phyloP scores from a whole-genome alignment of 148 eudicot species.

The Nepenthes gracilis region DNA sequence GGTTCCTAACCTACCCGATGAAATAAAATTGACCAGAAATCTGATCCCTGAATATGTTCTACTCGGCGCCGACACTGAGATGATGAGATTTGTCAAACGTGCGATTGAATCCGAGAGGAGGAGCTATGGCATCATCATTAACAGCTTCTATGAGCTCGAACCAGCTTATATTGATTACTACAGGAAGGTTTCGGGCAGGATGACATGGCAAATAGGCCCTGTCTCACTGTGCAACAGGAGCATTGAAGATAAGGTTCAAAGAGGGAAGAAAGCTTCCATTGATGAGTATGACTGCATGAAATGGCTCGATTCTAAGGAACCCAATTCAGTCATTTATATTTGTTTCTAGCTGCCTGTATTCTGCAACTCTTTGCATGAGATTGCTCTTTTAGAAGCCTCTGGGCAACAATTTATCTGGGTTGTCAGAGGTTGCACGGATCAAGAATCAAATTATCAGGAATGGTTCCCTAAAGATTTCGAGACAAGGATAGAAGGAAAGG shows the following conservation, averaged over 20 bases:
- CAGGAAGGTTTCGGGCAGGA: slow-evolving; percentile 24
- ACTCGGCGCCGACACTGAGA: background rate
- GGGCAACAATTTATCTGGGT: slow-evolving; percentile 52
- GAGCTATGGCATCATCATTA: slow-evolving; percentile 41
- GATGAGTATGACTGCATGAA: slow-evolving; percentile 33
- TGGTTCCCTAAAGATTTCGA: slow-evolving; percentile 30
- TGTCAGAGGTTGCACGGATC: slow-evolving; percentile 14
- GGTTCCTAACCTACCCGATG: slow-evolving; percentile 26
- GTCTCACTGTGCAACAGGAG: slow-evolving; percentile 24
- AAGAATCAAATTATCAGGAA: slow-evolving; percentile 5
- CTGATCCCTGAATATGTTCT: slow-evolving; percentile 1
- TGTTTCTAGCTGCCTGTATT: slow-evolving; percentile 18
- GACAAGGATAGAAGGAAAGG: slow-evolving; percentile 13
- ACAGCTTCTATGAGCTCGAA: slow-evolving; percentile 65
- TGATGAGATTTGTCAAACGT: slow-evolving; percentile 3
- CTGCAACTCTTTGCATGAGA: slow-evolving; percentile 22
- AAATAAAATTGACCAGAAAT: slow-evolving; percentile 16
- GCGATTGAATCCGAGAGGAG: slow-evolving; percentile 9
- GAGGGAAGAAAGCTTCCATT: slow-evolving; percentile 27
- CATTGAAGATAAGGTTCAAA: slow-evolving; percentile 18
- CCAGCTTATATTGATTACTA: slow-evolving; percentile 38
- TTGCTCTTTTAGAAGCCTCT: slow-evolving; percentile 45
- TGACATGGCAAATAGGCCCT: slow-evolving; percentile 54
- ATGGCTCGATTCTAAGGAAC: slow-evolving; percentile 52
- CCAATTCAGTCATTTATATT: slow-evolving; percentile 40